These are phyloP conservation scores for Trametes sanguinea DNA, from an alignment of 768 basidiomycete genomes.

Conservation along the genomic window DNA sequence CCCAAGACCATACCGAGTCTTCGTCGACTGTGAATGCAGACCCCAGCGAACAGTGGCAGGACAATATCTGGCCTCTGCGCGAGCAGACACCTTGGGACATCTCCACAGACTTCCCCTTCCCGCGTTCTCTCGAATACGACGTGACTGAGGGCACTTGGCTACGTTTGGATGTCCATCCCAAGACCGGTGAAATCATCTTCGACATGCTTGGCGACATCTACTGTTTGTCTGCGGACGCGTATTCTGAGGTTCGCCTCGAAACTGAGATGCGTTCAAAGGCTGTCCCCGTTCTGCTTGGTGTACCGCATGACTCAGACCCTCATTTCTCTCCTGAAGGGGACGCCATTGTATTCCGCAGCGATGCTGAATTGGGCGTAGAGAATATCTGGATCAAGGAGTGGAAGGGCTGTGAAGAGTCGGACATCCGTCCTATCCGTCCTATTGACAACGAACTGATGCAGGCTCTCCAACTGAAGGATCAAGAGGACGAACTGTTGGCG, in stretches of 20 bases:
- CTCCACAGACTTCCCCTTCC: slow-evolving; percentile 72
- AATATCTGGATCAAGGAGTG: slow-evolving; percentile 74
- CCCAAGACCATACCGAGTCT: no score
- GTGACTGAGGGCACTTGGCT: slow-evolving; percentile 78
- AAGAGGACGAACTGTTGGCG: slow-evolving; percentile 51
- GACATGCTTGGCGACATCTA: slow-evolving; percentile 78
- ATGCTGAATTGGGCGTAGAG: slow-evolving; percentile 71
- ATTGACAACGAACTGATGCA: slow-evolving; percentile 35
- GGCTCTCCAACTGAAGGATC: slow-evolving; percentile 39
- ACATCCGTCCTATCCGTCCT: slow-evolving; percentile 41
- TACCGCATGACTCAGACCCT: slow-evolving; percentile 72
- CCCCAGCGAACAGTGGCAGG: slow-evolving; percentile 42
- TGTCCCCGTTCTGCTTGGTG: slow-evolving; percentile 59
- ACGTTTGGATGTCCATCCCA: slow-evolving; percentile 71
- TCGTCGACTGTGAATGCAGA: background rate
- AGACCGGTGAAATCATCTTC: slow-evolving; percentile 69
- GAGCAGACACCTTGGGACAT: slow-evolving; percentile 66
- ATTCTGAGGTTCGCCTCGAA: slow-evolving; percentile 33
- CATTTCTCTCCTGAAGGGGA: slow-evolving; percentile 71
- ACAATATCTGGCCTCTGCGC: slow-evolving; percentile 65
- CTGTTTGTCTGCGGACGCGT: slow-evolving; percentile 55
- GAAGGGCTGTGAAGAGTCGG: slow-evolving; percentile 65
- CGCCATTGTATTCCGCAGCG: slow-evolving; percentile 67
- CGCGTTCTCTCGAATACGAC: slow-evolving; percentile 65
- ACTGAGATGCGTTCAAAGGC: slow-evolving; percentile 41